A percentile compares a stretch with the other conserved stretches of the same genome.
These are phyloP conservation scores for Clavispora asparagi DNA, from an alignment of 805 yeast species.

Conservation along the genomic window DNA sequence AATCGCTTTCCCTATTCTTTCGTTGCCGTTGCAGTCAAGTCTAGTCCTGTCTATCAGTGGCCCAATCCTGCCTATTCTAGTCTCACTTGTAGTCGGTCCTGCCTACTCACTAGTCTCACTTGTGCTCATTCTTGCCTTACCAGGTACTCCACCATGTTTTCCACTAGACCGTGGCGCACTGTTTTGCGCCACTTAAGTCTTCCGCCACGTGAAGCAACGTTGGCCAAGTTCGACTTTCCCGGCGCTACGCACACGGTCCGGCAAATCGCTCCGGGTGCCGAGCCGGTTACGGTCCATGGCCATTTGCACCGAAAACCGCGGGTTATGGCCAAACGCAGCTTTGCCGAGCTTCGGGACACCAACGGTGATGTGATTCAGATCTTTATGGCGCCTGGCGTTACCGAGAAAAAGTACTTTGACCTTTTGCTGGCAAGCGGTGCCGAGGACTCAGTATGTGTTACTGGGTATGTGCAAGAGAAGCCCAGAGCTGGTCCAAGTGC, in stretches of 20 bases:
- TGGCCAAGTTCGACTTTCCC: constrained; percentile 33
- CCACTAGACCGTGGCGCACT: not conserved
- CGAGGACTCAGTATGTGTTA: constrained; percentile 70
- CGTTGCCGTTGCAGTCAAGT: too few species aligned
- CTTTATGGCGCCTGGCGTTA: constrained; percentile 36
- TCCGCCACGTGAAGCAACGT: constrained; percentile 8
- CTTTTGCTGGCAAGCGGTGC: constrained; percentile 46
- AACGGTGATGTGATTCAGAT: constrained; percentile 63
- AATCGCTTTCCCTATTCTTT: too few species aligned
- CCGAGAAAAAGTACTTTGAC: constrained; percentile 28
- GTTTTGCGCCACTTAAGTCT: not conserved
- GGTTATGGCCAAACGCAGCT: constrained; percentile 61
- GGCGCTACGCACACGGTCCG: constrained; percentile 26
- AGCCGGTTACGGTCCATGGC: constrained; percentile 58
- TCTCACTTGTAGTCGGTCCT: too few species aligned
- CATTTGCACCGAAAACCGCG: constrained; percentile 80
- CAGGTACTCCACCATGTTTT: not conserved
- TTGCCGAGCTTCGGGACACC: constrained; percentile 71
- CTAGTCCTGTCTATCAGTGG: too few species aligned
- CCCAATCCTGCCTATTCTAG: too few species aligned
- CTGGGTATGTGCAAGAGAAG: constrained; percentile 46
- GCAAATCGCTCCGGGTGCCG: constrained; percentile 7
- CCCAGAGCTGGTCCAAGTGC: constrained; percentile 1
- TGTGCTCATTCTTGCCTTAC: too few species aligned
- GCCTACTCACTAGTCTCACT: too few species aligned